phyloP scores from a whole-genome alignment of 2,329 filamentous ascomycete species.

The Hypoxylon sp. region DNA sequence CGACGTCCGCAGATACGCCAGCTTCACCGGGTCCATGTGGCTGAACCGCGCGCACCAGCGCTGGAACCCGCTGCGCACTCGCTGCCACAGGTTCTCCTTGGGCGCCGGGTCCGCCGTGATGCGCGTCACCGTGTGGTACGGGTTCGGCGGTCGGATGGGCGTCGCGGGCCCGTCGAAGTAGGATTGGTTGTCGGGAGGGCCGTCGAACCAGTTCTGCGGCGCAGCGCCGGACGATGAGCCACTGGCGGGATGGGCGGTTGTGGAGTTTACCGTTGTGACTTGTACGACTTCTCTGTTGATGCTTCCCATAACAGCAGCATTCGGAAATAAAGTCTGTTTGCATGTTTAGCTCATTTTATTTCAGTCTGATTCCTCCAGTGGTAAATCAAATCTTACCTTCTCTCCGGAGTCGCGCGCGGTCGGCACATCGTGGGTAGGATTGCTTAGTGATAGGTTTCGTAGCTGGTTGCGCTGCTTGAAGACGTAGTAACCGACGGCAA shows the following conservation, averaged over 20 bases:
- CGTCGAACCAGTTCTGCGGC: constrained; percentile 45
- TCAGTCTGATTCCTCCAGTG: not conserved
- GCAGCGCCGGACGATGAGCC: constrained; percentile 23
- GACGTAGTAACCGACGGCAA: constrained; percentile 66
- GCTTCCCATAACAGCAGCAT: constrained; percentile 47
- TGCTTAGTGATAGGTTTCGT: constrained; percentile 60
- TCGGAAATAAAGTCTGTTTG: constrained; percentile 42
- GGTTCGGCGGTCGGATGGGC: constrained; percentile 23
- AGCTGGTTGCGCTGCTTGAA: constrained; percentile 63
- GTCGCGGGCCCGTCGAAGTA: constrained; percentile 12
- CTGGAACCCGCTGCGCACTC: constrained; percentile 35
- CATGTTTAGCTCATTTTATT: constrained; percentile 9
- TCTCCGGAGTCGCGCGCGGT: constrained; percentile 44
- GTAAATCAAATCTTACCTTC: constrained; percentile 38
- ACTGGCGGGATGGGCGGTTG: constrained; percentile 26
- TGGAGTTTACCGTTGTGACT: constrained; percentile 44
- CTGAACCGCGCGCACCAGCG: constrained; percentile 46
- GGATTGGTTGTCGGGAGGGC: constrained; percentile 35
- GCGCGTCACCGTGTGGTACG: constrained; percentile 41
- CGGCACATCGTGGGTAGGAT: constrained; percentile 43
- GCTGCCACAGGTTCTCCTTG: constrained; percentile 16
- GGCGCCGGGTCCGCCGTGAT: constrained; percentile 44
- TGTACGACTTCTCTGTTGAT: constrained; percentile 45
- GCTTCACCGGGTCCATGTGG: constrained; percentile 64
- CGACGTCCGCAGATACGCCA: constrained; percentile 67